phyloP scores from a whole-genome alignment of 441 rosid genomes.

The Erysimum pusillum region DNA sequence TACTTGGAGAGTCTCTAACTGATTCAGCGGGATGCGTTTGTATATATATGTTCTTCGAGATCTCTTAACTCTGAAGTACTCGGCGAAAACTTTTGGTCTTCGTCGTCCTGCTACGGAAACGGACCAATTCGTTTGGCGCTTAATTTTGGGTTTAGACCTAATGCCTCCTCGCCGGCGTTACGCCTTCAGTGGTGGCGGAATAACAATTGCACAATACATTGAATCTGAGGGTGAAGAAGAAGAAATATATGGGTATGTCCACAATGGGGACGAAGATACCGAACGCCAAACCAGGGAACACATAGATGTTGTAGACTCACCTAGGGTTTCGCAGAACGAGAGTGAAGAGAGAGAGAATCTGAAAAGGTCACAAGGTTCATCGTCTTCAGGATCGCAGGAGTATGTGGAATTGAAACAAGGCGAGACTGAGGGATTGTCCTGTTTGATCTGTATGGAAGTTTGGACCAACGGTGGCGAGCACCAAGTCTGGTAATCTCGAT shows the following conservation, averaged over 20 bases:
- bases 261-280: constrained; percentile 20
- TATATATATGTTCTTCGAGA: too few relatives aligned
- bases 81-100: background rate
- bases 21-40: background rate
- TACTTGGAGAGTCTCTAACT: background rate
- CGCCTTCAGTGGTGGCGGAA: background rate
- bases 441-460: constrained; percentile 86
- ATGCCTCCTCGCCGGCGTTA: constrained; percentile 40
- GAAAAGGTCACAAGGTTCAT: constrained; percentile 43
- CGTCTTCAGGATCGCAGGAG: constrained; percentile 54
- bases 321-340: constrained; percentile 45
- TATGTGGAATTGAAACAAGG: constrained; percentile 53
- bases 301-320: constrained; percentile 33
- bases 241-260: background rate
- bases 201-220: constrained; percentile 7
- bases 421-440: constrained; percentile 73
- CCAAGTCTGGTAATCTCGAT: constrained; percentile 65
- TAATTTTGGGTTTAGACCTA: constrained; percentile 21
- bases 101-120: background rate
- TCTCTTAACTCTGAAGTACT: too few relatives aligned
- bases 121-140: constrained; percentile 9
- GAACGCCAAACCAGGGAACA: constrained; percentile 33
- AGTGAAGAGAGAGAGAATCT: constrained; percentile 46
- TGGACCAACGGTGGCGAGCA: constrained; percentile 80
- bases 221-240: constrained; percentile 35